Evolutionary conservation across 2,329 filamentous ascomycete genomes (phyloP), one percentile per base, ranked within the genome.

Genomic region (Ilyonectria robusta): DNA sequence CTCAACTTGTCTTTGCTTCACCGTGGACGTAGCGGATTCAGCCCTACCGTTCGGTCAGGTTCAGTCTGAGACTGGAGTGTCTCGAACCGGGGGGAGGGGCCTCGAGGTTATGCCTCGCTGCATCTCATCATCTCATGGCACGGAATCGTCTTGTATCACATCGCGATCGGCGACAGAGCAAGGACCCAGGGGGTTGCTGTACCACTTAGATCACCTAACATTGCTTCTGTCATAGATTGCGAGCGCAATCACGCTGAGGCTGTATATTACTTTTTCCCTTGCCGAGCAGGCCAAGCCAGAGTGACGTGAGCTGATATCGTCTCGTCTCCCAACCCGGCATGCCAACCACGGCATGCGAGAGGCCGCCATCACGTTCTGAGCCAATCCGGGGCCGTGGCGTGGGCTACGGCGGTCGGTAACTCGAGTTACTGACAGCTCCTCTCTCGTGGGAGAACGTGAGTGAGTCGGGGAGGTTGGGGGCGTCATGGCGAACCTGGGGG

Each of bases 241-340:
- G 48, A 31, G 48, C 21, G 23, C 26, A 10, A 48, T 31, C 15
- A 23, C n/a, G n/a, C 31, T 10, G 29, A 33, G 29, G 48, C 29
- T 8, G 9, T 53, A 9, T 35, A 19, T 11, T n/a, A 8, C 31
- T 33, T 29, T n/a, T 13, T 51, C n/a, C 40, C 40, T 42, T 42
- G 40, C n/a, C 15, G 31, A 13, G 33, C 9, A 23, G 26, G 48
- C 48, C 23, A 17, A 26, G 31, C 11, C 31, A 50, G 15, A 51
- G 48, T 53, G 50, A 53, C 50, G 50, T 53, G 50, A 53, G 50
- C 50, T 23, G n/a, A 53, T 53, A 31, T 53, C 29, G 29, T 51
- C n/a, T 33, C 10, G 48, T 33, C n/a, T 51, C 17, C 48, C 26
- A 51, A 13, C 17, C 29, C 48, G 29, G 29, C 9, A 10, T 19